Conservation (phyloP, 2,329 filamentous ascomycete genomes). For the Nothophoma quercina region DNA sequence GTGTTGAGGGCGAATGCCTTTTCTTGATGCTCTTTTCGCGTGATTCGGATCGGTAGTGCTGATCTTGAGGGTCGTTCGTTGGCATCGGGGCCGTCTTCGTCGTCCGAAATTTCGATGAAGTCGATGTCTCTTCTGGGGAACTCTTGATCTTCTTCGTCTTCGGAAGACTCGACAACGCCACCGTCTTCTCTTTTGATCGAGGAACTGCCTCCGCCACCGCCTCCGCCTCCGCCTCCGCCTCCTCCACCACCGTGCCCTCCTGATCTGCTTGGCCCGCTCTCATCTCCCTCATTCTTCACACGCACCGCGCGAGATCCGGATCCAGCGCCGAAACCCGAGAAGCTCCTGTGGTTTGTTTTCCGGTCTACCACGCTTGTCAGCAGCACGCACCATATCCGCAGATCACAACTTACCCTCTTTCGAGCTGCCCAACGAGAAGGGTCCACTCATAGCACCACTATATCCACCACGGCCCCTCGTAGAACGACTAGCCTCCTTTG, state of each 20-base stretch:
- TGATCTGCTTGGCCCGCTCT: slow-evolving; percentile 28
- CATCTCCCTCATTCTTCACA: slow-evolving; percentile 44
- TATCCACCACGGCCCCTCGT: slow-evolving; percentile 53
- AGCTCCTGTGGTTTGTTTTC: slow-evolving; percentile 27
- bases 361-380: slow-evolving; percentile 30
- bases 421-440: slow-evolving; percentile 49
- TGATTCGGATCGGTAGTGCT: slow-evolving; percentile 61
- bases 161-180: slow-evolving; percentile 57
- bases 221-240: slow-evolving; percentile 16
- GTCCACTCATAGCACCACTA: slow-evolving; percentile 51
- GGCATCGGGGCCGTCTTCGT: slow-evolving; percentile 54
- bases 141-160: slow-evolving; percentile 57
- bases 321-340: slow-evolving; percentile 34
- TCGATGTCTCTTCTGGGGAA: slow-evolving; percentile 64
- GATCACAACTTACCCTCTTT: slow-evolving; percentile 27
- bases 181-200: slow-evolving; percentile 45
- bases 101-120: slow-evolving; percentile 64
- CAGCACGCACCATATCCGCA: not conserved
- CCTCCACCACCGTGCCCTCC: slow-evolving; percentile 18
- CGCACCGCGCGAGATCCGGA: slow-evolving; percentile 41
- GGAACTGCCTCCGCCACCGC: slow-evolving; percentile 20
- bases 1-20: slow-evolving; percentile 62
- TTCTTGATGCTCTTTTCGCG: slow-evolving; percentile 63
- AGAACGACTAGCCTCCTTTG: slow-evolving; percentile 33
- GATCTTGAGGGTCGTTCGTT: slow-evolving; percentile 31